Conservation (phyloP, 305 asterid species). For the Petunia hybrid region DNA sequence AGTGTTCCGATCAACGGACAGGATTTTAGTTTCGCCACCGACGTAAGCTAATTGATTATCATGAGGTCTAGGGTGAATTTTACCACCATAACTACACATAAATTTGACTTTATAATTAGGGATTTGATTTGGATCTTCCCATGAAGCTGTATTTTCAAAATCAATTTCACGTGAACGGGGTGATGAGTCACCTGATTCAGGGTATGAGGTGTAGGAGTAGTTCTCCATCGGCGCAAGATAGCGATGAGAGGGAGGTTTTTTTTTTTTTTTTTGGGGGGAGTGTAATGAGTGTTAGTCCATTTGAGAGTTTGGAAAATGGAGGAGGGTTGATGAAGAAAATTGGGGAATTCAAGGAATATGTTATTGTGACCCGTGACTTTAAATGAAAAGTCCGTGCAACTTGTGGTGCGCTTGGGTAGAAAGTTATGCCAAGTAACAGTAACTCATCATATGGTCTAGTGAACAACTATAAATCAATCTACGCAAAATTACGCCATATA, state of each 20-base stretch:
- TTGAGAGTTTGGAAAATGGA: background rate
- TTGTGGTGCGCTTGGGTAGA: slow-evolving; percentile 4
- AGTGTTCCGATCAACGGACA: slow-evolving; percentile 67
- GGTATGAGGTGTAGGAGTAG: slow-evolving; percentile 75
- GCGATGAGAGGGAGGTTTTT: background rate
- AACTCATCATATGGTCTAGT: background rate
- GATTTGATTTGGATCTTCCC: slow-evolving; percentile 76
- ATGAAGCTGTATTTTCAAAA: slow-evolving; percentile 77
- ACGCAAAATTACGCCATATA: too few relatives aligned
- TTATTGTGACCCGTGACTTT: slow-evolving; percentile 30
- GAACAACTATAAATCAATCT: background rate
- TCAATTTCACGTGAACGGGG: slow-evolving; percentile 93
- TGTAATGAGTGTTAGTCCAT: slow-evolving; percentile 15
- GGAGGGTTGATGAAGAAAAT: background rate
- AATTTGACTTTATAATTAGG: slow-evolving; percentile 51
- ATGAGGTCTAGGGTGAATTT: slow-evolving; percentile 83
- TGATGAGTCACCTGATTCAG: slow-evolving; percentile 91
- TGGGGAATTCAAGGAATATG: background rate
- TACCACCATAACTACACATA: slow-evolving; percentile 95
- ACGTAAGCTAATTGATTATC: slow-evolving; percentile 76
- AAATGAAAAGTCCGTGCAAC: slow-evolving; percentile 4
- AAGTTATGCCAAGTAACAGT: background rate
- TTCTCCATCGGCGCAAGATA: slow-evolving; percentile 65
- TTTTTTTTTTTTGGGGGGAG: background rate
- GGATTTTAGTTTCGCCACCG: slow-evolving; percentile 90